Evolutionary conservation across 2,329 filamentous ascomycete genomes (phyloP).

Genomic region (Ploettnerulaceae sp.): DNA sequence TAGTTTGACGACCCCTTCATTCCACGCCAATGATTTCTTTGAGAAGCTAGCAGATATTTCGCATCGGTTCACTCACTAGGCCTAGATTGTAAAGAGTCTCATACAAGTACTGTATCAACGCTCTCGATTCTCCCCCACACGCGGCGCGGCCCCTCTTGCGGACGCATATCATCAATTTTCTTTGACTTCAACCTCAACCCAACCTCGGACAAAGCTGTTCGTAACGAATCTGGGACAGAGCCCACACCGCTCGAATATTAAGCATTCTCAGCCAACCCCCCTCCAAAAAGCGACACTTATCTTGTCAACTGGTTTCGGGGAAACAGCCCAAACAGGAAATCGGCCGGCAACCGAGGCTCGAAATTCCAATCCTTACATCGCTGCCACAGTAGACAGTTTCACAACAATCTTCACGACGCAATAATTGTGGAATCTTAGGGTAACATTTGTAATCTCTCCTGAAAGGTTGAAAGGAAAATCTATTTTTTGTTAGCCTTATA

Average conservation of each 20-base stretch:
- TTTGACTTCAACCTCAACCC: not conserved
- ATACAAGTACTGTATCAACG: too few species aligned
- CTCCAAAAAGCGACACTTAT: not conserved
- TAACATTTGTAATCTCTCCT: not conserved
- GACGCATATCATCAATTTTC: too few species aligned
- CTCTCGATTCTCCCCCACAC: too few species aligned
- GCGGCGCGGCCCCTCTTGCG: too few species aligned
- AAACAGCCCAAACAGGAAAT: conserved; percentile 2
- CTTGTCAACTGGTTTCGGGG: conserved; percentile 1
- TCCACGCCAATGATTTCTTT: not conserved
- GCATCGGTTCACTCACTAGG: not conserved
- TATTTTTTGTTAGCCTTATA: not conserved
- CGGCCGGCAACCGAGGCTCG: conserved; percentile 11
- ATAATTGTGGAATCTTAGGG: conserved; percentile 6
- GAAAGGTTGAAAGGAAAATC: not conserved
- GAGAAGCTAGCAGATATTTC: not conserved
- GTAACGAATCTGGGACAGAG: too few species aligned
- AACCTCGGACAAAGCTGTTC: too few species aligned
- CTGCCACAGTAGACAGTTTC: conserved; percentile 9
- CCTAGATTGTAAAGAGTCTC: too few species aligned
- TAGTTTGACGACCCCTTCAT: not conserved
- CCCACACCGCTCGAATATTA: not conserved
- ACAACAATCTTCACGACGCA: conserved; percentile 1
- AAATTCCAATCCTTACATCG: not conserved
- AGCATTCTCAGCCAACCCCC: not conserved